Conservation (phyloP, 2,329 filamentous ascomycete species). For the Fusarium pseudoanthophilum region DNA sequence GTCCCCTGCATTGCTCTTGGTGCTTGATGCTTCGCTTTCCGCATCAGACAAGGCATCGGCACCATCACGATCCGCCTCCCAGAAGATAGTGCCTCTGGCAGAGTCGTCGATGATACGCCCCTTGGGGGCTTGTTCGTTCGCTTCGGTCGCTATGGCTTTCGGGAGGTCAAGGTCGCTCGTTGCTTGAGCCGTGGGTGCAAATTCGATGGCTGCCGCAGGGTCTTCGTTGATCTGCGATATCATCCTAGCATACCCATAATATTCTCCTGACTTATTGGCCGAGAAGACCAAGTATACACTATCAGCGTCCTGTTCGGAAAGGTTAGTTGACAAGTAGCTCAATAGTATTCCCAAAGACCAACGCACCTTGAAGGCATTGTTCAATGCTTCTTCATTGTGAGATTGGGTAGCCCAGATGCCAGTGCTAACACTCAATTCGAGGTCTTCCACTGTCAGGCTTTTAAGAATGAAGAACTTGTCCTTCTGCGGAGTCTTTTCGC, state of each 20-base stretch:
- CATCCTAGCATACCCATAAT: constrained; percentile 96
- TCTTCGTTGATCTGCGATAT: constrained; percentile 84
- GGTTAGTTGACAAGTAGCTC: constrained; percentile 2
- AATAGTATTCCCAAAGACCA: neutral
- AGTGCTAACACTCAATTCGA: constrained; percentile 87
- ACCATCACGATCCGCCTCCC: constrained; percentile 81
- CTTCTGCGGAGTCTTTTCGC: constrained; percentile 50
- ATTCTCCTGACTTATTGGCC: constrained; percentile 96
- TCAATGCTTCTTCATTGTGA: constrained; percentile 88
- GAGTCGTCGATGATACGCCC: constrained; percentile 94
- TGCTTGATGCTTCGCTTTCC: constrained; percentile 52
- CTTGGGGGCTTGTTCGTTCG: constrained; percentile 80
- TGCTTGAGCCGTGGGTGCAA: constrained; percentile 72
- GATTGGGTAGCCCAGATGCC: constrained; percentile 94
- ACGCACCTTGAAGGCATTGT: constrained; percentile 81
- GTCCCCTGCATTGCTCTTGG: constrained; percentile 56
- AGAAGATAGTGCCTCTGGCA: constrained; percentile 94
- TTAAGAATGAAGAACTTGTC: constrained; percentile 94
- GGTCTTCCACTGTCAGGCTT: constrained; percentile 88
- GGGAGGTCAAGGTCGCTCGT: constrained; percentile 73
- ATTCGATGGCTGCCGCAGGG: constrained; percentile 73
- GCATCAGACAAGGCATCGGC: constrained; percentile 56
- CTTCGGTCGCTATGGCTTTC: constrained; percentile 81
- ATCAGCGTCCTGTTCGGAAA: constrained; percentile 70
- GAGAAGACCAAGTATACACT: constrained; percentile 95